These are phyloP conservation scores for Scalesia atractyloides DNA, from an alignment of 129 eudicot species.

Conservation along the genomic window DNA sequence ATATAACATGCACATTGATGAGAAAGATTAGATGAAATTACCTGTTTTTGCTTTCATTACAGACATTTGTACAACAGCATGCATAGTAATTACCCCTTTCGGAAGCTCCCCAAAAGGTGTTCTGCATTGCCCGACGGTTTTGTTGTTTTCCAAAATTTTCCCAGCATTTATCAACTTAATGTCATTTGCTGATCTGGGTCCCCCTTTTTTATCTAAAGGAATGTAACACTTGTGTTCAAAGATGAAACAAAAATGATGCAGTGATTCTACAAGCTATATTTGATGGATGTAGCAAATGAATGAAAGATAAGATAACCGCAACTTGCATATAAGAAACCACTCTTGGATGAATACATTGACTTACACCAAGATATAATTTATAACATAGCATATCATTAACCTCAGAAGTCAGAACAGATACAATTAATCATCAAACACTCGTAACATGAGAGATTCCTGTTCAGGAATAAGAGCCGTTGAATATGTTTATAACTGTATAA, in stretches of 20 bases:
- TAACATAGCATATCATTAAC: slow-evolving; percentile 2
- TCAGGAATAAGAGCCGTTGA: neutral
- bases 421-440: neutral
- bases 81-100: slow-evolving; percentile 87
- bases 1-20: neutral
- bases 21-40: slow-evolving; percentile 27
- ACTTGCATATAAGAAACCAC: neutral
- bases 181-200: slow-evolving; percentile 81
- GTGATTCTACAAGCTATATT: neutral
- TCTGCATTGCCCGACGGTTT: slow-evolving; percentile 83
- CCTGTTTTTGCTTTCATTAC: slow-evolving; percentile 88
- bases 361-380: slow-evolving; percentile 3
- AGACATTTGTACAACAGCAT: slow-evolving; percentile 96
- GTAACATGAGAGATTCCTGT: neutral
- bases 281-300: neutral
- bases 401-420: neutral
- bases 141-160: slow-evolving; percentile 85
- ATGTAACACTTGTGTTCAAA: slow-evolving; percentile 5
- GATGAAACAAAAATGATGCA: neutral
- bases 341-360: neutral
- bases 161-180: slow-evolving; percentile 83
- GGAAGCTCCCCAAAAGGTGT: slow-evolving; percentile 85
- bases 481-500: neutral
- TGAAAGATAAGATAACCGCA: neutral
- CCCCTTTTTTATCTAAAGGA: slow-evolving; percentile 69